Evolutionary conservation across 2,329 filamentous ascomycete species (phyloP).

Genomic region (Aspergillus terreus): DNA sequence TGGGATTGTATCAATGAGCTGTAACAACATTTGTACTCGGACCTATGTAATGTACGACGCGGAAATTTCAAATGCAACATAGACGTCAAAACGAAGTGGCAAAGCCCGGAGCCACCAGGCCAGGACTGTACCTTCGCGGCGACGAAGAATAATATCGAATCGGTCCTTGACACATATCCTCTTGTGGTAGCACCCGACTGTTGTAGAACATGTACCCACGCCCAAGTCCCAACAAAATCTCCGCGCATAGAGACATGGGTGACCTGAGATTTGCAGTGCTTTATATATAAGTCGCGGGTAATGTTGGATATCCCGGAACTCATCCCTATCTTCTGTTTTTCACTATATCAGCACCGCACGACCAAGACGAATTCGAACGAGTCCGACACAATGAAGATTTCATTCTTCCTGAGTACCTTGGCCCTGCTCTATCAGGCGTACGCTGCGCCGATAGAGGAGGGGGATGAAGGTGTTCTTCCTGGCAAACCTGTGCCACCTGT

Average conservation of each 20-base stretch:
- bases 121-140: no score
- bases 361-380: neutral
- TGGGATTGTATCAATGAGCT: neutral
- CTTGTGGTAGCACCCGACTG: neutral
- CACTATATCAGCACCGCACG: neutral
- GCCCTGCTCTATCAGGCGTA: neutral
- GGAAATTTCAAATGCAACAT: neutral
- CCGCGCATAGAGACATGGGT: neutral
- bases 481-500: no score
- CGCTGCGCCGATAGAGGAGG: neutral
- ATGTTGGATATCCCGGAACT: neutral
- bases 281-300: neutral
- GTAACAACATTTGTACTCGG: neutral
- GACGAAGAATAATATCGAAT: neutral
- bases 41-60: neutral
- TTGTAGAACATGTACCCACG: neutral
- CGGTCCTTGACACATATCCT: neutral
- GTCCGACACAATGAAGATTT: neutral
- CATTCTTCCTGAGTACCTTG: neutral
- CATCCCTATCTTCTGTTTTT: neutral
- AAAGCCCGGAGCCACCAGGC: neutral
- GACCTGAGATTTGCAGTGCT: neutral
- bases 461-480: no score
- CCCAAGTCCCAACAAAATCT: neutral
- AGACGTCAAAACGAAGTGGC: neutral